phyloP scores from a whole-genome alignment of 1,284 basidiomycete species.

The Ustilago nuda region DNA sequence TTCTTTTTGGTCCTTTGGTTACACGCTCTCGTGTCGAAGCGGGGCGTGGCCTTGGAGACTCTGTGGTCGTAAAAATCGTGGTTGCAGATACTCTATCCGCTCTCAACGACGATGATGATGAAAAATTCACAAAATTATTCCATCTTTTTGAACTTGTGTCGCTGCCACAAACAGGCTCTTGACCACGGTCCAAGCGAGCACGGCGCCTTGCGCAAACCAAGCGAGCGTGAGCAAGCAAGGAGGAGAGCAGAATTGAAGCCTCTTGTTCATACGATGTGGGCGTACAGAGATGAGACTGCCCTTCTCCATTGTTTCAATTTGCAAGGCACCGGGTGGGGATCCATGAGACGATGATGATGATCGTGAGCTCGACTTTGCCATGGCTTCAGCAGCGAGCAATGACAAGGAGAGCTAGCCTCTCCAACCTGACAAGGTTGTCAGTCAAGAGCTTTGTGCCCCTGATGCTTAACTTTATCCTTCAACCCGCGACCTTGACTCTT shows the following conservation, averaged over 20 bases:
- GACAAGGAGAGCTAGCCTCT: background rate
- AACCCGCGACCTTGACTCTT: background rate
- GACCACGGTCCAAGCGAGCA: background rate
- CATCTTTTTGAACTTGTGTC: constrained; percentile 3
- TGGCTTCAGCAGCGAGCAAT: background rate
- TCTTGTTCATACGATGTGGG: background rate
- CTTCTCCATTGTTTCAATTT: background rate
- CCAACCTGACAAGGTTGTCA: background rate
- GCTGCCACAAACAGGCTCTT: background rate
- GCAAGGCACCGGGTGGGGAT: background rate
- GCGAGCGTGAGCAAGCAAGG: background rate
- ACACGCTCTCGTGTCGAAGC: constrained; percentile 4
- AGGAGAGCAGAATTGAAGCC: background rate
- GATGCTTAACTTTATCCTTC: background rate
- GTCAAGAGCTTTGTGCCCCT: background rate
- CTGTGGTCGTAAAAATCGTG: constrained; percentile 4
- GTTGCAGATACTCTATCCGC: background rate
- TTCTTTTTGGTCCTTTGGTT: background rate
- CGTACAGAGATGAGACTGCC: background rate
- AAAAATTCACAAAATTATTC: constrained; percentile 1
- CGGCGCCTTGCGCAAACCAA: background rate
- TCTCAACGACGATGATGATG: background rate
- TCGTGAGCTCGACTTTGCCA: background rate
- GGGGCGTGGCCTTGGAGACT: constrained; percentile 4
- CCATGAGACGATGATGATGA: background rate